phyloP scores from a whole-genome alignment of 2,329 filamentous ascomycete genomes.

The Paramyrothecium roridum region DNA sequence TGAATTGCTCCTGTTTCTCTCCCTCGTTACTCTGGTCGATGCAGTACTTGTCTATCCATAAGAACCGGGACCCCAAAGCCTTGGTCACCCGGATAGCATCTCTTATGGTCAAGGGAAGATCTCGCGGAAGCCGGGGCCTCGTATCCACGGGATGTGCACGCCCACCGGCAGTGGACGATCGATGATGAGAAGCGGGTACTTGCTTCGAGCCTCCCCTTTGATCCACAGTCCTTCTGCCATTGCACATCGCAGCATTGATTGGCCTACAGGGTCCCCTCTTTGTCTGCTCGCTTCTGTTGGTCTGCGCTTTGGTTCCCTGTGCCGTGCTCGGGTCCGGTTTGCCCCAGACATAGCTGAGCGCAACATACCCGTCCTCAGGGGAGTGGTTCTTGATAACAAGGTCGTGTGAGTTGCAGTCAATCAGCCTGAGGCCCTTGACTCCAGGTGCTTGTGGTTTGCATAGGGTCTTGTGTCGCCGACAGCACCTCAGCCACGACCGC shows the following conservation, averaged over 20 bases:
- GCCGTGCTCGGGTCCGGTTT: neutral
- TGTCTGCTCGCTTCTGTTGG: neutral
- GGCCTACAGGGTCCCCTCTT: neutral
- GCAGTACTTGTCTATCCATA: constrained; percentile 1
- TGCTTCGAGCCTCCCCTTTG: neutral
- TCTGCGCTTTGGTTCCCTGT: neutral
- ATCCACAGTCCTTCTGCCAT: neutral
- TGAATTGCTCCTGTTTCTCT: constrained; percentile 1
- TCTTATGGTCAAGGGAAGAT: neutral
- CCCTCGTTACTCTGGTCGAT: neutral
- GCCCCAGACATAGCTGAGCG: constrained; percentile 1
- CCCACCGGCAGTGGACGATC: neutral
- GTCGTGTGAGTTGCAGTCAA: neutral
- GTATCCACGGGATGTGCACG: neutral
- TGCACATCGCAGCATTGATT: neutral
- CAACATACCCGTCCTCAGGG: neutral
- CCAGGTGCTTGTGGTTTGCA: neutral
- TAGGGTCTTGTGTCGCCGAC: neutral
- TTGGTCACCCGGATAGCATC: constrained; percentile 1
- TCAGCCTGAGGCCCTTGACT: neutral
- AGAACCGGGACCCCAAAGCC: neutral
- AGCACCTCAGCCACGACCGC: neutral
- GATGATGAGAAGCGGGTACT: neutral
- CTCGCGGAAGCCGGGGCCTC: neutral
- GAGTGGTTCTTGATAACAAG: neutral